These are phyloP conservation scores for Pleurotus sapidus DNA, from an alignment of 768 basidiomycete genomes.

Conservation along the genomic window DNA sequence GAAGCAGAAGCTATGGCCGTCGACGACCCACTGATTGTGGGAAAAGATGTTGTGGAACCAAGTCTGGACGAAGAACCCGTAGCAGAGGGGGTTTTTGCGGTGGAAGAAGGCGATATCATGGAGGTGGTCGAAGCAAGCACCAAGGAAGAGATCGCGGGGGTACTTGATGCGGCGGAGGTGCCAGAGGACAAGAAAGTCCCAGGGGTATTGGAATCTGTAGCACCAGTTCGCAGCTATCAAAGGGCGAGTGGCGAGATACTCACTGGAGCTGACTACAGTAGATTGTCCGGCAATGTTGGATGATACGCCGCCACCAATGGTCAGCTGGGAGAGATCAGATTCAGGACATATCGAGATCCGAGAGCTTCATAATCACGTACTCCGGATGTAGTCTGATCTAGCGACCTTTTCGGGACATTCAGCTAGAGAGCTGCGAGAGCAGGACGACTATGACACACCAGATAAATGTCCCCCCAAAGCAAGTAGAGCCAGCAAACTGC, in stretches of 20 bases:
- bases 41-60: too few relatives aligned
- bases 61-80: too few relatives aligned
- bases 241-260: not conserved
- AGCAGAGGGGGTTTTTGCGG: too few relatives aligned
- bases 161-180: too few relatives aligned
- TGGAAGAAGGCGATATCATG: too few relatives aligned
- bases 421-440: not conserved
- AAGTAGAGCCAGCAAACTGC: conserved; percentile 11
- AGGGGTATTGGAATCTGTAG: too few relatives aligned
- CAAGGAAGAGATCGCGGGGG: too few relatives aligned
- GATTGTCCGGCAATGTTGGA: not conserved
- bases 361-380: not conserved
- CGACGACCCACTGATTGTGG: too few relatives aligned
- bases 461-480: conserved; percentile 16
- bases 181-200: too few relatives aligned
- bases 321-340: not conserved
- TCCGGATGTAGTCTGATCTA: not conserved
- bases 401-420: not conserved
- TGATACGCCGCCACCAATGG: not conserved
- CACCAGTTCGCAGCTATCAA: too few relatives aligned
- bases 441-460: conserved; percentile 7
- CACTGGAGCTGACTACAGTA: not conserved
- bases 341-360: not conserved
- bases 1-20: too few relatives aligned
- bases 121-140: too few relatives aligned